Base-by-base conservation (phyloP, 768 basidiomycete genomes). In the Galerina marginata region DNA sequence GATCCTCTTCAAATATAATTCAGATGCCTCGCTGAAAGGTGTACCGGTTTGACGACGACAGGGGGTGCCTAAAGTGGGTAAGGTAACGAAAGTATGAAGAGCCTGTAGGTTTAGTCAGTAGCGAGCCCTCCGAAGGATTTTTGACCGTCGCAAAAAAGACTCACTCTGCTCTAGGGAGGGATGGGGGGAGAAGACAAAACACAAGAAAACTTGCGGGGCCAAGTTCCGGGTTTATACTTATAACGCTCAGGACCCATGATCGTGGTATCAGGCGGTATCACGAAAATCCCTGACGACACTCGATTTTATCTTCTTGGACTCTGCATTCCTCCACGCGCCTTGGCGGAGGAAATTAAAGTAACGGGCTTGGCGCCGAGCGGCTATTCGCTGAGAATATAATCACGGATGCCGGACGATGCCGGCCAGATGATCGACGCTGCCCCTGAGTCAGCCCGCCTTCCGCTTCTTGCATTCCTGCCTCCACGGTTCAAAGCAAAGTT, bases 81-180 rank as follows among this genome's bases (percentile, higher is more conserved):
- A 38, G 51, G 40, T 55, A 65, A 43, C 26, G 37, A 51, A 51
- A 36, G 47, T 25, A 57, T 39, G 60, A 51, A 56, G 56, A 63
- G 52, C 56, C 59, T 59, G 25, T 20, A 50, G 33, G 23, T 7
- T 38, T 11, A 42, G 42, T 45, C 16, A 38, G 49, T 36, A 39
- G 53, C n/a, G 42, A 16, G 39, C 15, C 15, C 14, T 15, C 15
- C 23, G 29, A 16, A 14, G 11, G 39, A 16, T 20, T 40, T 20
- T 12, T 37, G 14, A 16, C 12, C 9, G 38, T 26, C 23, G 54
- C 46, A 59, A 45, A 47, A 61, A 60, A 14, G 43, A 64, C 71
- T 62, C 59, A 74, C 76, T 54, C 75, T 73, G 74, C 75, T 77
- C 76, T 72, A 45, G 48, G 62, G 64, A 57, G 36, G 29, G n/a